These are phyloP conservation scores for Xylaria curta DNA, from an alignment of 495 filamentous ascomycete species.

Conservation along the genomic window DNA sequence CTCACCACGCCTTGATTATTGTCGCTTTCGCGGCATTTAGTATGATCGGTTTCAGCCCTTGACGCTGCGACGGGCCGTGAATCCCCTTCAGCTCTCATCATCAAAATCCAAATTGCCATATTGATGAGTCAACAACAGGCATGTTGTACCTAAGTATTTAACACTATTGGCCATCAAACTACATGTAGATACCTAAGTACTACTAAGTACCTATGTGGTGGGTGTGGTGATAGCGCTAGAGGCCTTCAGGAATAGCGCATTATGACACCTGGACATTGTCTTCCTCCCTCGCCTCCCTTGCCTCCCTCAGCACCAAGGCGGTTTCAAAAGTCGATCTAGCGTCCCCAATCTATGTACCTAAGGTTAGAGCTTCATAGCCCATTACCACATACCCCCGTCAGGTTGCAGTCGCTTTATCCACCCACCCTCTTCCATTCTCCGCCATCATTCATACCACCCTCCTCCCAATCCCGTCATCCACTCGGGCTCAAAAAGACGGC, in stretches of 20 bases:
- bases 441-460: neutral
- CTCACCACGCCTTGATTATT: neutral
- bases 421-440: neutral
- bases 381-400: neutral
- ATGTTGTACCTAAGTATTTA: neutral
- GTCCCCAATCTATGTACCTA: neutral
- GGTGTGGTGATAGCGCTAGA: neutral
- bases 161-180: neutral
- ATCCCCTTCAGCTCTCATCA: neutral
- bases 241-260: neutral
- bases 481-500: slow-evolving; percentile 9
- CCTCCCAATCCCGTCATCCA: neutral
- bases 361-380: neutral
- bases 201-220: too few species aligned
- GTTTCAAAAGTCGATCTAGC: slow-evolving; percentile 16
- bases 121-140: neutral
- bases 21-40: neutral
- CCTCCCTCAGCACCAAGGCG: slow-evolving; percentile 1
- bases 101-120: neutral
- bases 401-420: neutral
- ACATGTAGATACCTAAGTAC: too few species aligned
- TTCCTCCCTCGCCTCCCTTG: too few species aligned
- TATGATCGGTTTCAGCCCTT: slow-evolving; percentile 19
- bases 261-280: neutral
- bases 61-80: neutral